phyloP scores from a whole-genome alignment of 352 stramenopile genomes.

The Globisporangium camurandrum region DNA sequence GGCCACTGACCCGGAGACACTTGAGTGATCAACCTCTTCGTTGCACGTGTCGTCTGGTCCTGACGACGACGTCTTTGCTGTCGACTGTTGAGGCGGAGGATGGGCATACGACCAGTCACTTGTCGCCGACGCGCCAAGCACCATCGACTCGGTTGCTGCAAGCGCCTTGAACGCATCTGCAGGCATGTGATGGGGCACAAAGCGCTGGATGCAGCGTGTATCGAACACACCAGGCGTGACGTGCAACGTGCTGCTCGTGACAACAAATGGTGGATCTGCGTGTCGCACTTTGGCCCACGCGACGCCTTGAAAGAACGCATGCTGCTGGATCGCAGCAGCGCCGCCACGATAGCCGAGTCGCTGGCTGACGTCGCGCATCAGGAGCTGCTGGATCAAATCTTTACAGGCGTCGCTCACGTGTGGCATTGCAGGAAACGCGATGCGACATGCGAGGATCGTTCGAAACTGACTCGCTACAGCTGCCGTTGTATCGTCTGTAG shows the following conservation, averaged over 20 bases:
- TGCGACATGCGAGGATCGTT: slow-evolving; percentile 30
- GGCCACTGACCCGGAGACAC: too few species aligned
- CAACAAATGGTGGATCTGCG: not conserved
- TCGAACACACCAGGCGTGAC: too few species aligned
- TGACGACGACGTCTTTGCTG: not conserved
- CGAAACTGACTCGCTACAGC: slow-evolving; percentile 31
- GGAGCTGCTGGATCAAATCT: slow-evolving; percentile 18
- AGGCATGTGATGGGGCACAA: not conserved
- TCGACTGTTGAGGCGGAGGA: not conserved
- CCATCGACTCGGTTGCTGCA: too few species aligned
- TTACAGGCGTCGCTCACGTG: slow-evolving; percentile 14
- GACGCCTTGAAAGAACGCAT: slow-evolving; percentile 19
- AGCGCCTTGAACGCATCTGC: too few species aligned
- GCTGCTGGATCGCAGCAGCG: slow-evolving; percentile 23
- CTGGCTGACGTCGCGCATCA: slow-evolving; percentile 11
- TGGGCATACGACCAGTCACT: not conserved
- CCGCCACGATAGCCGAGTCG: slow-evolving; percentile 23
- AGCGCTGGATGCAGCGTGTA: too few species aligned
- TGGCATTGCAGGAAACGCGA: slow-evolving; percentile 33
- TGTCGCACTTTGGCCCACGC: slow-evolving; percentile 21
- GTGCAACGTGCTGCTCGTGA: too few species aligned
- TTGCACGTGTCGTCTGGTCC: slow-evolving; percentile 7
- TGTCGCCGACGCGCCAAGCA: not conserved
- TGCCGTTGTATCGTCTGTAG: not conserved
- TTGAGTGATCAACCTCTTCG: slow-evolving; percentile 11